Conservation (phyloP, 2,329 filamentous ascomycete species). For the Phoma sp. region DNA sequence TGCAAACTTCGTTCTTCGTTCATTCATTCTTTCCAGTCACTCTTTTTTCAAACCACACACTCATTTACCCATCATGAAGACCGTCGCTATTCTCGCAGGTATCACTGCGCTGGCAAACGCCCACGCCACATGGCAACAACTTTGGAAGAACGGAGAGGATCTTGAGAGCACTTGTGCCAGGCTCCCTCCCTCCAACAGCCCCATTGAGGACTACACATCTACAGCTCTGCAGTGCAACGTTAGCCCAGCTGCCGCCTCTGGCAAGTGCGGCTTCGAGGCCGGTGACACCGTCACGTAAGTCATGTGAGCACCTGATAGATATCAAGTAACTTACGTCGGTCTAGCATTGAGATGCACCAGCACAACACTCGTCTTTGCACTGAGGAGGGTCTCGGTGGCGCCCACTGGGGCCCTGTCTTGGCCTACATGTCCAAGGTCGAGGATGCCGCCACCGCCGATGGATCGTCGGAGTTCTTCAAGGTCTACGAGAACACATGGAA, state of each 20-base stretch:
- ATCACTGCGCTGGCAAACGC: slow-evolving; percentile 35
- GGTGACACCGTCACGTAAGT: slow-evolving; percentile 34
- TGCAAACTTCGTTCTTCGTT: slow-evolving; percentile 30
- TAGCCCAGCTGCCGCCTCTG: slow-evolving; percentile 32
- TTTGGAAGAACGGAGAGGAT: slow-evolving; percentile 41
- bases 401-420: slow-evolving; percentile 61
- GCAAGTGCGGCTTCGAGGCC: slow-evolving; percentile 35
- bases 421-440: slow-evolving; percentile 55
- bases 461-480: slow-evolving; percentile 60
- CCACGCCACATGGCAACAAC: slow-evolving; percentile 41
- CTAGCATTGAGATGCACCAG: slow-evolving; percentile 39
- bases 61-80: slow-evolving; percentile 33
- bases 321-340: neutral
- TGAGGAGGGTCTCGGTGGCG: slow-evolving; percentile 34
- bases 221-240: slow-evolving; percentile 41
- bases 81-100: slow-evolving; percentile 34
- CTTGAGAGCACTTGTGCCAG: slow-evolving; percentile 39
- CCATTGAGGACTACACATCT: slow-evolving; percentile 39
- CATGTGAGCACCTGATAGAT: neutral
- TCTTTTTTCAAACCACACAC: slow-evolving; percentile 20
- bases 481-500: slow-evolving; percentile 51
- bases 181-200: slow-evolving; percentile 37
- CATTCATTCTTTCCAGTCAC: slow-evolving; percentile 32
- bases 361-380: slow-evolving; percentile 32
- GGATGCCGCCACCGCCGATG: slow-evolving; percentile 52